Conservation (phyloP, 345 rosid genomes). For the Syzygium aromaticum region DNA sequence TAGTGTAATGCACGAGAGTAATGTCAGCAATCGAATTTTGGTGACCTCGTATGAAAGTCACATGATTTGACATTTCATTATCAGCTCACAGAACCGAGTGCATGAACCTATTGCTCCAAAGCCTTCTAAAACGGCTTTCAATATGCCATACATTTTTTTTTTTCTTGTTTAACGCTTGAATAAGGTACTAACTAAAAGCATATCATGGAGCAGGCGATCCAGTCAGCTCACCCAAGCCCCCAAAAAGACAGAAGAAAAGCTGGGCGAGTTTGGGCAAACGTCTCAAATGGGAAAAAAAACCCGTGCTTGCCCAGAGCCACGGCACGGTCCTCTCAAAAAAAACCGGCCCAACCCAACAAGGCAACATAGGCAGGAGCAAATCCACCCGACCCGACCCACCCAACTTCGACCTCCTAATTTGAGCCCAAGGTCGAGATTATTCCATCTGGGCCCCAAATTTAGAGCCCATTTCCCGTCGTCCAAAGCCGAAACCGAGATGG, state of each 20-base stretch:
- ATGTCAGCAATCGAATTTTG: rapidly evolving
- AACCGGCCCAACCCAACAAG: neutral
- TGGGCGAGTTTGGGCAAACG: neutral
- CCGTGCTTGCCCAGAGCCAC: neutral
- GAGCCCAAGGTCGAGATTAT: neutral
- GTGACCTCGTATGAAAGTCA: neutral
- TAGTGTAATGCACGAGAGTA: neutral
- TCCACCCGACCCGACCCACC: neutral
- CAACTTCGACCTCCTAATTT: neutral
- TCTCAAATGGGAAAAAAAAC: neutral
- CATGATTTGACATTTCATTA: neutral
- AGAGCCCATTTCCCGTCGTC: neutral
- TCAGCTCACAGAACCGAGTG: neutral
- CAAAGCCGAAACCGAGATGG: neutral
- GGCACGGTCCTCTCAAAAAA: no score
- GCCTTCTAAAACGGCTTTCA: neutral
- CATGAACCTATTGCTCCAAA: neutral
- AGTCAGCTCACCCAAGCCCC: neutral
- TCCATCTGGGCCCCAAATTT: neutral
- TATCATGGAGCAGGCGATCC: neutral
- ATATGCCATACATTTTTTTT: neutral
- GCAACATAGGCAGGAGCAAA: neutral
- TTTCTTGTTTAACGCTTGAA: neutral
- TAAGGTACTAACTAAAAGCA: neutral
- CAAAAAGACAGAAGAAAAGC: neutral